Conservation (phyloP, 768 basidiomycete genomes). For the Phaeotremella fagi region DNA sequence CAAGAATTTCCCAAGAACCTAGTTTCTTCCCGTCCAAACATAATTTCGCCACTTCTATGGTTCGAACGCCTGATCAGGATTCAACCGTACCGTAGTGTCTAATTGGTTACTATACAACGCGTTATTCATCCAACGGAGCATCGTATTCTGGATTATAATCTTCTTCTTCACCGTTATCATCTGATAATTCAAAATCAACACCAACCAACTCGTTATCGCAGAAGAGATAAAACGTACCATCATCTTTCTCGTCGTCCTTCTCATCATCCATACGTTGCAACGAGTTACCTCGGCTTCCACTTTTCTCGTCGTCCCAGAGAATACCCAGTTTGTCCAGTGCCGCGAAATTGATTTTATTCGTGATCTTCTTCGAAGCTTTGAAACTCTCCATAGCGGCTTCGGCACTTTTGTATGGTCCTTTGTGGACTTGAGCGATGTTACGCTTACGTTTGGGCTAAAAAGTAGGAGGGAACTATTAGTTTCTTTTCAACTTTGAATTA, state of each 20-base stretch:
- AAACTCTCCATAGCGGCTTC: slow-evolving; percentile 30
- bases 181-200: too few species aligned
- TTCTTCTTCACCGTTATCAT: slow-evolving; percentile 7
- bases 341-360: slow-evolving; percentile 33
- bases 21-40: too few species aligned
- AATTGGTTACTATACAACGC: background rate
- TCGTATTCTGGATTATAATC: background rate
- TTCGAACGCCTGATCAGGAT: too few species aligned
- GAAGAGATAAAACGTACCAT: too few species aligned
- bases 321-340: slow-evolving; percentile 16
- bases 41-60: too few species aligned
- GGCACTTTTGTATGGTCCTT: slow-evolving; percentile 26
- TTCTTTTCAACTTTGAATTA: background rate
- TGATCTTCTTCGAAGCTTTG: slow-evolving; percentile 34
- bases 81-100: background rate
- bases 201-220: too few species aligned
- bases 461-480: background rate
- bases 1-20: too few species aligned
- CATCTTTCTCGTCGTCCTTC: slow-evolving; percentile 16
- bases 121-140: background rate
- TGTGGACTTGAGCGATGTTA: slow-evolving; percentile 8
- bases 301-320: background rate
- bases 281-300: too few species aligned
- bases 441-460: slow-evolving; percentile 29
- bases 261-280: slow-evolving; percentile 20